A percentile compares a stretch with the other conserved stretches of the same genome.
phyloP scores from a whole-genome alignment of 164 flowering plant genomes.

The Chimonanthus salicifolius region DNA sequence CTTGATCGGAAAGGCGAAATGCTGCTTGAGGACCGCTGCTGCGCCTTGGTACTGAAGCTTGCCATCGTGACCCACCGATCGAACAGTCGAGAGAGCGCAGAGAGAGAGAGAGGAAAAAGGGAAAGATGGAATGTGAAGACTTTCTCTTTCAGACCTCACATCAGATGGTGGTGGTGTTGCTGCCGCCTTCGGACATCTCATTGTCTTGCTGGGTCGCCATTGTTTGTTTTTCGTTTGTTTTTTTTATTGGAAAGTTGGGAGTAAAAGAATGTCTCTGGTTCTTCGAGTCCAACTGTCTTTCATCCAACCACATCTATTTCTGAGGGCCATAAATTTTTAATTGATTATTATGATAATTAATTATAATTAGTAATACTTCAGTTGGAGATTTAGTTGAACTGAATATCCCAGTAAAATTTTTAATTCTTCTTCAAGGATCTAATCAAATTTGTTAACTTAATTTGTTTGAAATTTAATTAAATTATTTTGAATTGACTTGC shows the following conservation, averaged over 20 bases:
- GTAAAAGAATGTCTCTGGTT: neutral
- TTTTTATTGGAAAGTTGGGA: neutral
- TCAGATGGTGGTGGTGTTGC: neutral
- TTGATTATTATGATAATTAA: too few species aligned
- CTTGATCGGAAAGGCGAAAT: conserved; percentile 62
- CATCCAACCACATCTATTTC: too few species aligned
- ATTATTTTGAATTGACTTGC: too few species aligned
- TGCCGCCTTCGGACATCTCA: neutral
- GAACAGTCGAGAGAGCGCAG: neutral
- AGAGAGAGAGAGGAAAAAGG: neutral
- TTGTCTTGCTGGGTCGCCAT: neutral
- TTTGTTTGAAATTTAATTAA: too few species aligned
- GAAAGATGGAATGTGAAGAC: neutral
- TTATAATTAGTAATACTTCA: too few species aligned
- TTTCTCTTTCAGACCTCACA: neutral
- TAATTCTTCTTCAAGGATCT: too few species aligned
- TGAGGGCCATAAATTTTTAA: too few species aligned
- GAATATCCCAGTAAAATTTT: too few species aligned
- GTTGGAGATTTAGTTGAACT: too few species aligned
- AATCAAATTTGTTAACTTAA: too few species aligned
- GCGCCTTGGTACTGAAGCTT: conserved; percentile 26
- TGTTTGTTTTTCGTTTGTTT: neutral
- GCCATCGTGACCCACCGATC: neutral
- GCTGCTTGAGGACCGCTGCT: conserved; percentile 36
- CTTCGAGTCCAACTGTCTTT: neutral